Conservation (phyloP, 371 early-diverging fungal genomes). For the Mucor sp. region DNA sequence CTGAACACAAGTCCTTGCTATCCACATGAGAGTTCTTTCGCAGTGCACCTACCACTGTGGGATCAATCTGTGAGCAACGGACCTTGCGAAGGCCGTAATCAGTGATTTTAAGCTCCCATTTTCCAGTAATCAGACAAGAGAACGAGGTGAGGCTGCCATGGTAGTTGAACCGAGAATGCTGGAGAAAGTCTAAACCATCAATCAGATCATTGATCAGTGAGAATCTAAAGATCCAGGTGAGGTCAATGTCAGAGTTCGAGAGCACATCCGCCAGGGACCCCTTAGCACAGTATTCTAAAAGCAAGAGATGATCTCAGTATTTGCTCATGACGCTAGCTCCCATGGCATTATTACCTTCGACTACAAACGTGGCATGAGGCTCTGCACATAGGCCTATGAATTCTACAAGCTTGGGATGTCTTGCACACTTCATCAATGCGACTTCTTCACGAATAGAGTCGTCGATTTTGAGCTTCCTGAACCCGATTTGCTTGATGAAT, state of each 20-base stretch:
- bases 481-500: slow-evolving; percentile 28
- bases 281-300: slow-evolving; percentile 45
- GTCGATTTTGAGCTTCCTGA: slow-evolving; percentile 32
- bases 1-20: neutral
- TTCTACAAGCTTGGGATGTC: slow-evolving; percentile 43
- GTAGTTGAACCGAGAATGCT: slow-evolving; percentile 43
- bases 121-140: slow-evolving; percentile 48
- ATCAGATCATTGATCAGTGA: slow-evolving; percentile 52
- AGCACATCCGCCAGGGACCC: slow-evolving; percentile 43
- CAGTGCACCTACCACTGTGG: neutral
- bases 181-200: slow-evolving; percentile 49
- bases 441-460: slow-evolving; percentile 34
- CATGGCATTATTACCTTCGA: slow-evolving; percentile 22
- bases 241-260: slow-evolving; percentile 45
- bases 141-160: slow-evolving; percentile 49
- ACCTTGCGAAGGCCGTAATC: slow-evolving; percentile 46
- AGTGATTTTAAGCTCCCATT: slow-evolving; percentile 54
- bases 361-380: slow-evolving; percentile 31
- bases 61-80: slow-evolving; percentile 30
- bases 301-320: neutral
- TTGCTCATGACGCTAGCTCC: neutral
- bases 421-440: slow-evolving; percentile 36
- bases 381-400: slow-evolving; percentile 36
- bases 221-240: slow-evolving; percentile 56
- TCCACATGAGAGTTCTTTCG: slow-evolving; percentile 14